These are phyloP conservation scores for Epichloe aotearoae DNA, from an alignment of 2,329 filamentous ascomycete genomes.

Conservation along the genomic window DNA sequence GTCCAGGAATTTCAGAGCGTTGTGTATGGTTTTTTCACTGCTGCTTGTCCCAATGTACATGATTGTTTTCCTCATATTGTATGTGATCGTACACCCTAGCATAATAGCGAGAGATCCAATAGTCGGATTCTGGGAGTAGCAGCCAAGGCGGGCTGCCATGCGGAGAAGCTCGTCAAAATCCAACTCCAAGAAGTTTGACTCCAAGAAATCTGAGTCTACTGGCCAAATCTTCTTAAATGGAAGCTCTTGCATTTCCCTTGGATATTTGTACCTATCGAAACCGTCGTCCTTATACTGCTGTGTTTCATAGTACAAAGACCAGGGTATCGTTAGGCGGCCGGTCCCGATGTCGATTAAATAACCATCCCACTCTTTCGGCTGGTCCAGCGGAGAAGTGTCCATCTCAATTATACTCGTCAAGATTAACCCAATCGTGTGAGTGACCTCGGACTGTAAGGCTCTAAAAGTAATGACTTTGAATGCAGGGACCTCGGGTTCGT, in stretches of 20 bases:
- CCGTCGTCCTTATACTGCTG: not conserved
- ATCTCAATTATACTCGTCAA: constrained; percentile 9
- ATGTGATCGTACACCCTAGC: constrained; percentile 7
- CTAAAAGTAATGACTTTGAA: constrained; percentile 18
- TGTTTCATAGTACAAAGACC: not conserved
- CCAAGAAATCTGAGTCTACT: not conserved
- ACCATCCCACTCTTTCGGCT: not conserved
- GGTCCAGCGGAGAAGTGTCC: not conserved
- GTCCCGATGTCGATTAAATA: not conserved
- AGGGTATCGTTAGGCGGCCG: not conserved
- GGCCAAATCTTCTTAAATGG: constrained; percentile 1
- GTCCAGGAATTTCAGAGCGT: constrained; percentile 9
- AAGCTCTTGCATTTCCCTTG: not conserved
- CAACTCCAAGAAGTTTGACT: not conserved
- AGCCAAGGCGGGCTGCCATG: not conserved
- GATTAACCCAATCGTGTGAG: constrained; percentile 9
- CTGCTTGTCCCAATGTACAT: constrained; percentile 16
- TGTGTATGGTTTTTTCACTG: constrained; percentile 4
- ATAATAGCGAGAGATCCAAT: not conserved
- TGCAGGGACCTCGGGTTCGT: constrained; percentile 22
- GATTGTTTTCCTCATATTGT: constrained; percentile 15
- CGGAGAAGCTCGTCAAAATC: not conserved
- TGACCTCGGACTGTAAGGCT: constrained; percentile 7
- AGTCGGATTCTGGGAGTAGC: not conserved
- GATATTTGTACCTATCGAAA: not conserved